Base-by-base conservation (phyloP, 352 stramenopile genomes). In the Pythium sukuiense region DNA sequence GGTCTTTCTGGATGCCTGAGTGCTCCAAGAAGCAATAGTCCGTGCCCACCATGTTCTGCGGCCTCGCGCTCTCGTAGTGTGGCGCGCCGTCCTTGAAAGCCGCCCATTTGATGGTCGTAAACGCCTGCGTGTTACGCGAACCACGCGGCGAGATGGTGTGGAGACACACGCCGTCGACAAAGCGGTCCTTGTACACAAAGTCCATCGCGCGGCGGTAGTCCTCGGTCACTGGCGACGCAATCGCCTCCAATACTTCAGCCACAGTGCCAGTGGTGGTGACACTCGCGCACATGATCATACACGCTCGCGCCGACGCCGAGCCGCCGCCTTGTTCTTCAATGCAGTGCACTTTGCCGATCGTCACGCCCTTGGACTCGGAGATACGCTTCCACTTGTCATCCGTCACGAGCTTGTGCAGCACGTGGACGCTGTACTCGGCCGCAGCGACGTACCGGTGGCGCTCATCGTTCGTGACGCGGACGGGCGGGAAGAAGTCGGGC, bases 21-120 rank as follows among this genome's bases (percentile, higher is more conserved):
- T 90, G 79, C 54, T 93, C 85, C n/a, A 93, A 64, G 61, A 89
- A 91, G 74, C 81, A 91, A 64, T 93, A 93, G 72, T 93, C 85
- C 32, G 73, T 83, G 27, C 79, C 81, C 27, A 68, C 46, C 27
- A 75, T 54, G 13, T 70, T 73, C 43, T 70, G 70, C 35, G 68
- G 59, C 32, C 43, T 66, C 49, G 81, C 76, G 24, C 27, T 50
- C 41, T 49, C 30, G 39, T 61, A 49, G n/a, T 50, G 18, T 0
- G 46, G 26, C 66, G 55, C 26, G 14, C 76, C 74, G 37, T 87
- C 77, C 53, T 88, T 72, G 60, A 89, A 89, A n/a, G 83, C 82
- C 2, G 75, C 72, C 85, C 85, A 93, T 65, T 93, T 93, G 67
- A 93, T 74, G 13, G 78, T 88, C 55, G 83, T 88, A 27, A 88